Base-by-base conservation (phyloP, 2,329 filamentous ascomycete species). In the Ceratocystis variospora region DNA sequence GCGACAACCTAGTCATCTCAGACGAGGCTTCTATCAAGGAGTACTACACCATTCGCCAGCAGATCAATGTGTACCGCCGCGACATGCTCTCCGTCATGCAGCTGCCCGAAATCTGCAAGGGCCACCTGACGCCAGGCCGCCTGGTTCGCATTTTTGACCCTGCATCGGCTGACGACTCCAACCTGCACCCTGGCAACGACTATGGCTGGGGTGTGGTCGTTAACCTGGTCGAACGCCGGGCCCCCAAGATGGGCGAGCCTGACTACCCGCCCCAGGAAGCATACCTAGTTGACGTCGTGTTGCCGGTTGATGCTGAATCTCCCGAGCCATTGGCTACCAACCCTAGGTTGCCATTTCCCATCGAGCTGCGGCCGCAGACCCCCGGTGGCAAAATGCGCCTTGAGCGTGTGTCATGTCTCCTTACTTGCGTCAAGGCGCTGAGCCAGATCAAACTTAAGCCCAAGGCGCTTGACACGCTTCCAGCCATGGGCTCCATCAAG, bases 121-220 rank as follows among this genome's bases (percentile, higher is more conserved):
- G 88, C 61, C 99, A 90, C 74, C 79, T 99, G 73, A 89, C 96
- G 71, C 82, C 87, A 12, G 94, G 94, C n/a, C 88, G 94, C 10
- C 77, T 97, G 46, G 86, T 99, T 41, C 87, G 88, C 70, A 87
- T 99, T 72, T 93, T 91, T 74, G 86, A 92, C 73, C 82, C 82
- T 5, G 68, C 70, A 8, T 61, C 65, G 28, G 64, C 66, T 44
- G 61, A 68, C 22, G 67, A 69, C 68, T 86, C 88, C 31, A 77
- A 85, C 69, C 28, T 68, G 7, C 48, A 65, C 33, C 12, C 63
- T 33, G 66, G 63, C 59, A 68, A 68, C 45, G 91, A 97, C 74
- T 99, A 96, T 75, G 93, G 92, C 66, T 99, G 94, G 94, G 94
- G 94, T 64, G 88, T 91, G 0, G 85, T 97, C 22, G 83, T 95